Conservation (phyloP, 2,329 filamentous ascomycete genomes). For the Parastagonospora avenae region DNA sequence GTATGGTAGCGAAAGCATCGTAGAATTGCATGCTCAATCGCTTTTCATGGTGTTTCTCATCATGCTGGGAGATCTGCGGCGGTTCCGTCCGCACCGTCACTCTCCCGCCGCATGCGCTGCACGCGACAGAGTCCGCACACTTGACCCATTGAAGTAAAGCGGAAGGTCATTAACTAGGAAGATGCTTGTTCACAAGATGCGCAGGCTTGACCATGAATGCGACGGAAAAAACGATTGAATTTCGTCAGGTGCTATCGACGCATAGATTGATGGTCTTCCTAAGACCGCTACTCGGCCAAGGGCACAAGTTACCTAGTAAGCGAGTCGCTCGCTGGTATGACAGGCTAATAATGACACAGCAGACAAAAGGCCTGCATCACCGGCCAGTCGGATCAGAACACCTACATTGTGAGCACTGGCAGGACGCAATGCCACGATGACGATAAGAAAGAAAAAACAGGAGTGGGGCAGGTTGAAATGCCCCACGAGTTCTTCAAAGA, state of each 20-base stretch:
- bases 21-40: slow-evolving; percentile 13
- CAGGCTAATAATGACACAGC: slow-evolving; percentile 11
- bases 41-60: slow-evolving; percentile 19
- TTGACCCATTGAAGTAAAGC: slow-evolving; percentile 18
- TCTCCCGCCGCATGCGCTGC: slow-evolving; percentile 39
- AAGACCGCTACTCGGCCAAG: slow-evolving; percentile 1
- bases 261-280: background rate
- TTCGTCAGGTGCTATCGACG: background rate
- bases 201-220: background rate
- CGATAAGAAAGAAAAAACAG: slow-evolving; percentile 30
- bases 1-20: slow-evolving; percentile 1
- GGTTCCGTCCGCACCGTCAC: slow-evolving; percentile 19
- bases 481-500: slow-evolving; percentile 51
- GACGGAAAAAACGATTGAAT: too few species aligned
- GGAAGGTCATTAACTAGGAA: slow-evolving; percentile 11
- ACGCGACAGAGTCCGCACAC: slow-evolving; percentile 16
- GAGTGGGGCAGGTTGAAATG: slow-evolving; percentile 67
- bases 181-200: slow-evolving; percentile 9
- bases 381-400: slow-evolving; percentile 13
- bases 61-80: slow-evolving; percentile 23
- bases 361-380: background rate
- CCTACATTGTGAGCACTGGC: slow-evolving; percentile 20
- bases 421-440: slow-evolving; percentile 15
- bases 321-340: slow-evolving; percentile 14
- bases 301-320: slow-evolving; percentile 17